Evolutionary conservation across 352 stramenopile genomes (phyloP), one percentile per base, ranked within the genome.

Genomic region (Phytophthora kernoviae): DNA sequence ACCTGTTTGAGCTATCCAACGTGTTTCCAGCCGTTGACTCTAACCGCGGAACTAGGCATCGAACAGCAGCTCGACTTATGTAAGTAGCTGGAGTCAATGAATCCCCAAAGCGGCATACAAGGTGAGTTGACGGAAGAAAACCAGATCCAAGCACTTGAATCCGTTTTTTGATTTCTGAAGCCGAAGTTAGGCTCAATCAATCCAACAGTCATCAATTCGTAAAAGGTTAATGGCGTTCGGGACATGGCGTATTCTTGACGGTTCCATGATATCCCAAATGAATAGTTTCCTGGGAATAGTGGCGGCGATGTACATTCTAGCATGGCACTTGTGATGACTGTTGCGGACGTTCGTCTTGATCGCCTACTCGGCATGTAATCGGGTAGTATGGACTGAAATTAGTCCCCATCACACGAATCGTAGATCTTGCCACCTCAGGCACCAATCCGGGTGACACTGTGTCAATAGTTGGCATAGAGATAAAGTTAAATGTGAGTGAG

Each of bases 191-290:
- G 74, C 39, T 60, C 18, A 17, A 84, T 50, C 11, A 43, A 57
- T 26, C 14, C 12, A n/a, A 81, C 34, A 4, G 58, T 57, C 1
- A 81, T 21, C 7, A 18, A 20, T 20, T 70, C 57, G 22, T 70
- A 58, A 5, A 71, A 64, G 1, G 14, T 27, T 9, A 84, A 27
- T 11, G 8, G 5, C 0, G 41, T 39, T 21, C 4, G 1, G 15
- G 56, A 62, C 12, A 47, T 15, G 2, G 36, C 34, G 8, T 53
- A 59, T 45, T 82, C 66, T 57, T 84, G 62, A 7, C 36, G 27
- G 20, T 82, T 82, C 72, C 75, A 80, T 10, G 63, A 64, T 33
- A 84, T 34, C 21, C 44, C 57, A 54, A 84, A 59, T 2, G 60
- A 65, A 24, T 77, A 54, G 34, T 66, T 77, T 24, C 69, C 69